Evolutionary conservation across 2,329 filamentous ascomycete species (phyloP), one percentile per base, ranked within the genome.

Genomic region (Fusarium buharicum): DNA sequence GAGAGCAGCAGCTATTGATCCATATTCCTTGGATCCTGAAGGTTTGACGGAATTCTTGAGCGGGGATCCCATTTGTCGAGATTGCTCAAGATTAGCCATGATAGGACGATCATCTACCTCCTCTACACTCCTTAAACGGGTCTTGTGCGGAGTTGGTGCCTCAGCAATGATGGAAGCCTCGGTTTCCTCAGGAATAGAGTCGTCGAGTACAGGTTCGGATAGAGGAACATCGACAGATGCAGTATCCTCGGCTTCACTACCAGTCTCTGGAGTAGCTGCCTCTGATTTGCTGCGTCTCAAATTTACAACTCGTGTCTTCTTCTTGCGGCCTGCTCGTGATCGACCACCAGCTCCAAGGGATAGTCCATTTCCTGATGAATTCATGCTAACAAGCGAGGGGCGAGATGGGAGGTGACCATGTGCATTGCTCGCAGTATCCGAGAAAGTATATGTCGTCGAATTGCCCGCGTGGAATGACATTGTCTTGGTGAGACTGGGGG

Each of bases 301-400:
- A 70, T 96, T 92, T 58, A 96, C 90, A 13, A 96, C 88, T 17
- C 92, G 84, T 55, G 86, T 92, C 84, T 94, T 96, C 81, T 91
- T 91, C 78, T 91, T 94, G 50, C 90, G 86, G 30, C 86, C 82
- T 18, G 83, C 81, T 59, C 86, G 84, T 4, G 87, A 79, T 64
- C 90, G 85, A 43, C 85, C 80, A 49, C 82, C 83, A 4, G 85
- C 81, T 17, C 88, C 87, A 9, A 92, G 79, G 13, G 84, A 84
- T n/a, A 90, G 76, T 1, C 88, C 87, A 6, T 83, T 83, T 2
- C 83, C 81, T 33, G 84, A 82, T 0, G 90, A 88, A 58, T 84
- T 81, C 56, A 88, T 74, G 72, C 83, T 90, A 2, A 84, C 78
- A 20, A 92, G 73, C 2, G 89, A 90, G 12, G 90, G 88, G 18